These are phyloP conservation scores for Aeschynomene evenia DNA, from an alignment of 306 rosid genomes.

Conservation along the genomic window DNA sequence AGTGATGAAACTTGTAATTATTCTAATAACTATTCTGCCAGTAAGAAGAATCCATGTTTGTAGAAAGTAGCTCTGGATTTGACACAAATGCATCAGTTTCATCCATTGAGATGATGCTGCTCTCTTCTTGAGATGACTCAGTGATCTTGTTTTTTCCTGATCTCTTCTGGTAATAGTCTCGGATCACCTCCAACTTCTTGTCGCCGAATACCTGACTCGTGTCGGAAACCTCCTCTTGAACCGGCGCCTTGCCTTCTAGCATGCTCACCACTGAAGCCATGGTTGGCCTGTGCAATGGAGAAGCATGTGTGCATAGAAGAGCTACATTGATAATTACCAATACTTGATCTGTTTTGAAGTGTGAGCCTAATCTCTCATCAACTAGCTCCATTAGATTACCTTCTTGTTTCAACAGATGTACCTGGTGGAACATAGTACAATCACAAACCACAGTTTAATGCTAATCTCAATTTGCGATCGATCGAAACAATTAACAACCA, in stretches of 20 bases:
- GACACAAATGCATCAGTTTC: conserved; percentile 26
- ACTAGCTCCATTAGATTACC: conserved; percentile 38
- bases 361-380: conserved; percentile 36
- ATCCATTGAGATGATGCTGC: conserved; percentile 22
- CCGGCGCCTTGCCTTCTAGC: conserved; percentile 36
- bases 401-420: conserved; percentile 38
- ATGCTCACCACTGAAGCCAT: conserved; percentile 44
- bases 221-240: conserved; percentile 23
- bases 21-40: not conserved
- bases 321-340: conserved; percentile 44
- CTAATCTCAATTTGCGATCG: not conserved
- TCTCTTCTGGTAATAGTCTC: not conserved
- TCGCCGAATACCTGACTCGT: conserved; percentile 32
- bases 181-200: conserved; percentile 16
- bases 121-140: conserved; percentile 22
- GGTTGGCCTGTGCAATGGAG: conserved; percentile 35
- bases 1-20: not conserved
- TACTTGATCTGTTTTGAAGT: conserved; percentile 28
- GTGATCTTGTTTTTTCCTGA: not conserved
- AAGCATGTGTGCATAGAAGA: conserved; percentile 37
- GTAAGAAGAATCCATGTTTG: conserved; percentile 28
- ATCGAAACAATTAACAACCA: not conserved
- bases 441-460: not conserved
- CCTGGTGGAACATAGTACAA: conserved; percentile 2
- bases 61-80: conserved; percentile 21